phyloP scores from a whole-genome alignment of 2,329 filamentous ascomycete species.

The Colletotrichum abscissum region DNA sequence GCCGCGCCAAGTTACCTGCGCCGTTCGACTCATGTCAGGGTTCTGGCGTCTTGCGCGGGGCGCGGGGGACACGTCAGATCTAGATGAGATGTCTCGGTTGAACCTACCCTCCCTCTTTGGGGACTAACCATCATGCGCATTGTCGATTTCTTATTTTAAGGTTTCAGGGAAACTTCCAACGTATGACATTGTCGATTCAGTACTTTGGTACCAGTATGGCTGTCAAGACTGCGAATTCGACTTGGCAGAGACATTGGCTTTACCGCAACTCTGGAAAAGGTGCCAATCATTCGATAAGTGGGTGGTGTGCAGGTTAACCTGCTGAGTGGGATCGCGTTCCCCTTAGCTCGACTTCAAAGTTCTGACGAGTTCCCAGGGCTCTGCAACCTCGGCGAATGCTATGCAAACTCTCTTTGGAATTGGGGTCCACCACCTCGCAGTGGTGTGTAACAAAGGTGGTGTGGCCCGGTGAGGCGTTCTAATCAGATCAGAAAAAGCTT shows the following conservation, averaged over 20 bases:
- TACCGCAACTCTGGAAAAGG: not conserved
- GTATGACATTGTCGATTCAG: slow-evolving; percentile 33
- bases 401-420: slow-evolving; percentile 7
- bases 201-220: not conserved
- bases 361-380: not conserved
- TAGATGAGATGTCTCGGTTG: slow-evolving; percentile 28
- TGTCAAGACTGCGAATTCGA: not conserved
- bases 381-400: not conserved
- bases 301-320: not conserved
- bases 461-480: not conserved
- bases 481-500: not conserved
- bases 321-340: not conserved
- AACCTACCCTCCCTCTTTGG: slow-evolving; percentile 6
- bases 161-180: slow-evolving; percentile 27
- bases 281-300: not conserved
- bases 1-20: slow-evolving; percentile 1
- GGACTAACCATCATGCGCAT: slow-evolving; percentile 25
- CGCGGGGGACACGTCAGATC: slow-evolving; percentile 27
- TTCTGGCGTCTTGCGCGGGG: slow-evolving; percentile 19
- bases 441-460: not conserved
- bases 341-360: not conserved
- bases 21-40: slow-evolving; percentile 27
- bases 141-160: slow-evolving; percentile 23
- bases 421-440: not conserved
- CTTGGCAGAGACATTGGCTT: slow-evolving; percentile 10